Percentiles rank a stretch among this genome's conserved stretches.
Conservation (phyloP, 148 eudicot genomes). For the Persicaria maculosa region DNA sequence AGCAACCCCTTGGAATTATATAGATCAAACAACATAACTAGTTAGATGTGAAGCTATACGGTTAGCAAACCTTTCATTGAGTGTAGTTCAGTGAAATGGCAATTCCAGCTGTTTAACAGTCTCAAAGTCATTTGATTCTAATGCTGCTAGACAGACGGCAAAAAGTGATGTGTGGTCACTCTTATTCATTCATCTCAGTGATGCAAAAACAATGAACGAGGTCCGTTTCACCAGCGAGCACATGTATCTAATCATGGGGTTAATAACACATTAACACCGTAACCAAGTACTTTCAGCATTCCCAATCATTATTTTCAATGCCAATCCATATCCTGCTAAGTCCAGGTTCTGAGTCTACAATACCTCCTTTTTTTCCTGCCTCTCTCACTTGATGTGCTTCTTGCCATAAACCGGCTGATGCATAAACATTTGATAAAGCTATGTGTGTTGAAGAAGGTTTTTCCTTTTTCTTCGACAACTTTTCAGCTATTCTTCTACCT, state of each 20-base stretch:
- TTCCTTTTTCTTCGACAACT: slow-evolving; percentile 15
- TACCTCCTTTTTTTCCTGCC: slow-evolving; percentile 19
- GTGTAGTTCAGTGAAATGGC: not conserved
- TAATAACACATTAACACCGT: too few species aligned
- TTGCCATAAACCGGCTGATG: slow-evolving; percentile 31
- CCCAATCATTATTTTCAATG: not conserved
- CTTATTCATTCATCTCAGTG: not conserved
- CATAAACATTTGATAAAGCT: slow-evolving; percentile 30
- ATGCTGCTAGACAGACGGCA: not conserved
- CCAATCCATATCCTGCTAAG: slow-evolving; percentile 12
- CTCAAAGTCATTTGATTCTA: not conserved
- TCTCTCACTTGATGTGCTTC: slow-evolving; percentile 23
- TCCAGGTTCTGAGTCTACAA: slow-evolving; percentile 8
- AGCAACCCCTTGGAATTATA: too few species aligned
- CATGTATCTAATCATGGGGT: too few species aligned
- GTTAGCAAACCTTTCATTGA: not conserved
- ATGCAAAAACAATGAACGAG: not conserved
- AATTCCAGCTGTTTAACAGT: not conserved
- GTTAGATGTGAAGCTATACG: not conserved
- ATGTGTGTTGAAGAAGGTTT: slow-evolving; percentile 18
- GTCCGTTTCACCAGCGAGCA: too few species aligned
- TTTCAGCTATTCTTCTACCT: slow-evolving; percentile 20
- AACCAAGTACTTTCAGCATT: not conserved
- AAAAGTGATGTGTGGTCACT: not conserved
- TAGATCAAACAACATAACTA: too few species aligned